Evolutionary conservation across 352 stramenopile genomes (phyloP).

Genomic region (Phytophthora melonis): DNA sequence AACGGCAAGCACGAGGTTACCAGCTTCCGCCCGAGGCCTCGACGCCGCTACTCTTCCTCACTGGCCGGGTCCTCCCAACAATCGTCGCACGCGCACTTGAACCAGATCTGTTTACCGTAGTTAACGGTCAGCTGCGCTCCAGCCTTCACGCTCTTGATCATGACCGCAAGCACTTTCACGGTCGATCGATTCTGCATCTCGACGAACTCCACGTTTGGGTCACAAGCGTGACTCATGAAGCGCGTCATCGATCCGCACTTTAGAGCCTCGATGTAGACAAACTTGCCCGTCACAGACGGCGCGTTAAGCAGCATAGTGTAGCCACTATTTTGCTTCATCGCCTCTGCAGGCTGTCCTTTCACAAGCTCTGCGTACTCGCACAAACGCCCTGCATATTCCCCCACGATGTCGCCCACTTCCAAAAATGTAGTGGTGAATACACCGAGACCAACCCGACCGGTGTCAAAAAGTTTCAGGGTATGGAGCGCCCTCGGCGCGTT

Average conservation of each 20-base stretch:
- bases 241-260: no score
- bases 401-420: constrained; percentile 11
- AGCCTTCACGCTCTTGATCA: not conserved
- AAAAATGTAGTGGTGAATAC: constrained; percentile 8
- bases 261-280: no score
- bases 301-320: no score
- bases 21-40: not conserved
- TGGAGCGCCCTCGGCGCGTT: not conserved
- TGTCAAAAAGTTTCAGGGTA: not conserved
- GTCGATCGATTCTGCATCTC: not conserved
- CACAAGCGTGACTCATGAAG: no score
- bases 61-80: not conserved
- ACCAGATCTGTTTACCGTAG: not conserved
- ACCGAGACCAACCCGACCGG: not conserved
- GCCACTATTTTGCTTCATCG: no score
- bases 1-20: no score
- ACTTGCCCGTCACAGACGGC: no score
- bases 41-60: not conserved
- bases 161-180: not conserved
- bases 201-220: not conserved
- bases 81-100: no score
- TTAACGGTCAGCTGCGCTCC: not conserved
- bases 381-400: not conserved
- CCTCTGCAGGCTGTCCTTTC: no score
- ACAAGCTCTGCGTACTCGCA: no score